phyloP scores from a whole-genome alignment of 2,329 filamentous ascomycete genomes.

The Aspergillus pseudoglaucus region DNA sequence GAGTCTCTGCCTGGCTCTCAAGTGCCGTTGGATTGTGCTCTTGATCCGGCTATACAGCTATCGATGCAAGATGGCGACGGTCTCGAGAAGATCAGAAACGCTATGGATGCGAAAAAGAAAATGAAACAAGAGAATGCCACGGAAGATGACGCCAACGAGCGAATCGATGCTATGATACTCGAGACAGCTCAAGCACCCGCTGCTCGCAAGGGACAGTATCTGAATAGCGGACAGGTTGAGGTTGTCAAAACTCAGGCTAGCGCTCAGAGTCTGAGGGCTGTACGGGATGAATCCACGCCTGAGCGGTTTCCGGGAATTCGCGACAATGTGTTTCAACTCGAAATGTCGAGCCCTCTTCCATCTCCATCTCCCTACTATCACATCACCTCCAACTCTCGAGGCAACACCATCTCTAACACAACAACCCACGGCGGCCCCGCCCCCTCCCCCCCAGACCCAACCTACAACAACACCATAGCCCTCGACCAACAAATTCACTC shows the following conservation, averaged over 20 bases:
- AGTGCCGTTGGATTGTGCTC: constrained; percentile 2
- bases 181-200: background rate
- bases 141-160: background rate
- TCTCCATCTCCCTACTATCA: background rate
- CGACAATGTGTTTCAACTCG: no score
- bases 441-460: constrained; percentile 17
- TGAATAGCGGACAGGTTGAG: constrained; percentile 9
- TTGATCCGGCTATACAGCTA: constrained; percentile 1
- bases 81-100: background rate
- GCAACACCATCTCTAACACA: background rate
- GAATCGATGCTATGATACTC: background rate
- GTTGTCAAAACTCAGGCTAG: constrained; percentile 7
- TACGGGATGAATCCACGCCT: constrained; percentile 1
- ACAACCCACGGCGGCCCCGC: constrained; percentile 17
- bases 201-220: constrained; percentile 11
- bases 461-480: constrained; percentile 16
- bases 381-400: background rate
- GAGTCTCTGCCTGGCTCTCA: constrained; percentile 10
- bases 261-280: constrained; percentile 8
- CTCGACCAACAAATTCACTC: constrained; percentile 16
- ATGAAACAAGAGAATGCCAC: background rate
- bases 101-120: background rate
- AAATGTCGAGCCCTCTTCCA: background rate
- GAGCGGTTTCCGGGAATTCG: background rate
- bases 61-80: background rate